These are phyloP conservation scores for Taphrina communis DNA, from an alignment of 1,139 yeast genomes.

Conservation along the genomic window DNA sequence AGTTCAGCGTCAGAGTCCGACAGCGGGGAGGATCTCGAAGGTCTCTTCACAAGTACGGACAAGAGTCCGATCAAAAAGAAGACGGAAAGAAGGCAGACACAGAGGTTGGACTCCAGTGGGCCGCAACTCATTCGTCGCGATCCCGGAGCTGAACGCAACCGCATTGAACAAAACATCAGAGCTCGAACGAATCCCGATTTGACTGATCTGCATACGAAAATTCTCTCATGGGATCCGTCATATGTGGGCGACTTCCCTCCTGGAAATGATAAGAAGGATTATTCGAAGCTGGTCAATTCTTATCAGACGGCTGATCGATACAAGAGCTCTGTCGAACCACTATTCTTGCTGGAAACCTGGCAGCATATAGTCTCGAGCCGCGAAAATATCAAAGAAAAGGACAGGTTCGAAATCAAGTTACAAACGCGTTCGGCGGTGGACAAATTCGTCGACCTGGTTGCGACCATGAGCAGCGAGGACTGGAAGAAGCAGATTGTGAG, in stretches of 20 bases:
- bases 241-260: constrained; percentile 65
- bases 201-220: constrained; percentile 71
- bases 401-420: constrained; percentile 66
- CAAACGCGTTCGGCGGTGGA: constrained; percentile 86
- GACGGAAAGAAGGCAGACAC: constrained; percentile 35
- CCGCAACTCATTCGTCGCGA: constrained; percentile 44
- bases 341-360: constrained; percentile 90
- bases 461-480: constrained; percentile 66
- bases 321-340: constrained; percentile 71
- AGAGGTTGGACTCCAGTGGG: constrained; percentile 33
- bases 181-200: constrained; percentile 77
- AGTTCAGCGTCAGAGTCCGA: constrained; percentile 42
- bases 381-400: constrained; percentile 62
- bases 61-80: constrained; percentile 35
- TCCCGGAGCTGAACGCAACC: constrained; percentile 55
- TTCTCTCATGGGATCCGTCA: constrained; percentile 80
- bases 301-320: constrained; percentile 70
- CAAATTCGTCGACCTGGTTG: constrained; percentile 84
- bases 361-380: constrained; percentile 80
- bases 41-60: constrained; percentile 46
- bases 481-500: constrained; percentile 62
- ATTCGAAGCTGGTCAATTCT: constrained; percentile 55
- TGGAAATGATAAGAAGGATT: constrained; percentile 51
- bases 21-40: constrained; percentile 47
- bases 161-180: constrained; percentile 79